Evolutionary conservation across 2,329 filamentous ascomycete genomes (phyloP), one percentile per base, ranked within the genome.

Genomic region (Colletotrichum chrysophilum): DNA sequence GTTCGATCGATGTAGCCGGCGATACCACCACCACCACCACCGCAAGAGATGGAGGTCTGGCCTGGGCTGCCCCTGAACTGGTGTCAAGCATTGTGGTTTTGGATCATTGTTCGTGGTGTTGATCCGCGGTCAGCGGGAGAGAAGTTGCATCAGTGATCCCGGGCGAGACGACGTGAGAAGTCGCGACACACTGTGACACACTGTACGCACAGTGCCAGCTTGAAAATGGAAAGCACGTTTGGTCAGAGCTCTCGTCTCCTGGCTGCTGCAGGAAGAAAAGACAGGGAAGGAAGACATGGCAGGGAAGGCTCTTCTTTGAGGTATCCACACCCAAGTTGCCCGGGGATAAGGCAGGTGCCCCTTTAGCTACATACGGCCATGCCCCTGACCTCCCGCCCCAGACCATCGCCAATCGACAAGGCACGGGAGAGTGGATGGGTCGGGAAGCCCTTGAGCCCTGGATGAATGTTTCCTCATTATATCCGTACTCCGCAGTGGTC

Each of bases 351-450:
- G 24, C 28, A 14, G 58, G 58, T 10, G 26, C 52, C 68, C 48
- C 68, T 30, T 66, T 75, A 75, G 61, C 68, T 75, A 61, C 68
- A 66, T 71, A 71, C 38, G 68, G 36, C 55, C 61, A 32, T 43
- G 68, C 32, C 28, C 68, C n/a, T 28, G 28, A 16, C 21, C 34
- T 52, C 65, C 71, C 71, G 34, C 34, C 26, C 32, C 60, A 34
- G 61, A 28, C 52, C 30, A 66, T 71, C 32, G 32, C 60, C 26
- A 73, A 75, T 67, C 69, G 62, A 43, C 64, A 62, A 70, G 69
- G 62, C 58, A 66, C 32, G 56, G 64, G 55, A 30, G 52, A 68
- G 66, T 38, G 52, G 52, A 28, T 30, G 66, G 52, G 32, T 55
- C 52, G 18, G 66, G 66, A 52, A 60, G 28, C 56, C 67, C 67